These are phyloP conservation scores for Didymella pinodella DNA, from an alignment of 2,329 filamentous ascomycete species.

Conservation along the genomic window DNA sequence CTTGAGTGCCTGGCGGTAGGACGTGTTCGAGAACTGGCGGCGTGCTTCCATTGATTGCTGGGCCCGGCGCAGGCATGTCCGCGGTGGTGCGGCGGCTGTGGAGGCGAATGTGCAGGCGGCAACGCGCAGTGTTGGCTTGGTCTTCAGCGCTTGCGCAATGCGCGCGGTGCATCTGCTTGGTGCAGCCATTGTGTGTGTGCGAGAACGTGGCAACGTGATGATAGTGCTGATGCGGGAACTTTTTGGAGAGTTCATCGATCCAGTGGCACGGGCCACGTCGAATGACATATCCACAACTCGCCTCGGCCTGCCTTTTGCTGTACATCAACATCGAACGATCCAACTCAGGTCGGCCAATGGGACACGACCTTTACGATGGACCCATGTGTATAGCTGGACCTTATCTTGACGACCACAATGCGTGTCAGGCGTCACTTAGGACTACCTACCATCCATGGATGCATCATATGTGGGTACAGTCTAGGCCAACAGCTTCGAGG, in stretches of 20 bases:
- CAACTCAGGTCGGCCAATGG: not conserved
- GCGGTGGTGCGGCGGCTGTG: constrained; percentile 23
- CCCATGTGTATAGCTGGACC: not conserved
- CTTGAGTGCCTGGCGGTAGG: constrained; percentile 42
- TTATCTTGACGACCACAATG: not conserved
- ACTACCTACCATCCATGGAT: not conserved
- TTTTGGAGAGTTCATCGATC: constrained; percentile 14
- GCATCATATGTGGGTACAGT: not conserved
- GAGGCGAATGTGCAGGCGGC: constrained; percentile 40
- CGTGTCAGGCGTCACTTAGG: not conserved
- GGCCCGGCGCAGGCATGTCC: constrained; percentile 28
- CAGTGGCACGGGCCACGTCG: constrained; percentile 13
- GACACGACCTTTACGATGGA: not conserved
- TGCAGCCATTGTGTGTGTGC: constrained; percentile 34
- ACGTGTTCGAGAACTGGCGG: constrained; percentile 41
- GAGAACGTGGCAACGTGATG: constrained; percentile 15
- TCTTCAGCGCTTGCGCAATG: constrained; percentile 27
- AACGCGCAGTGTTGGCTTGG: constrained; percentile 22
- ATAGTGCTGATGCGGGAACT: constrained; percentile 22
- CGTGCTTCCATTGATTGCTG: constrained; percentile 14
- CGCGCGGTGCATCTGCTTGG: constrained; percentile 37
- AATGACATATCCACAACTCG: constrained; percentile 11
- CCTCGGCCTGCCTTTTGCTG: not conserved
- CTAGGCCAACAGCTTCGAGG: not conserved
- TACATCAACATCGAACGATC: not conserved